Evolutionary conservation across 129 eudicot genomes (phyloP), one percentile per base, ranked within the genome.

Genomic region (Saposhnikovia divaricata): DNA sequence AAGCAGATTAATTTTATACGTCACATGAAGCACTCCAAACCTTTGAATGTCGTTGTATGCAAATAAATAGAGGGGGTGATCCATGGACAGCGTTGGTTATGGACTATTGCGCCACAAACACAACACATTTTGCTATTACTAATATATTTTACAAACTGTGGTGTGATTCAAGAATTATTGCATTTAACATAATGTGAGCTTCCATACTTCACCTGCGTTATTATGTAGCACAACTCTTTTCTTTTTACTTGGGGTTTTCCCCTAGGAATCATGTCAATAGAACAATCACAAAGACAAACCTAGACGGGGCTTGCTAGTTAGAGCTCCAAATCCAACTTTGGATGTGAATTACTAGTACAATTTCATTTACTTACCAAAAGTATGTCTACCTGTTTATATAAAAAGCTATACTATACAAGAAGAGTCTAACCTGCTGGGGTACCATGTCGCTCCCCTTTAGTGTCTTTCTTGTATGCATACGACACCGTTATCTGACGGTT

Each of bases 401-500:
- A 7, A 19, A 72, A 65, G n/a, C 74, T 27, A 34, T 14, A 46
- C 45, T 27, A 34, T 14, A 46, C 45, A 15, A 47, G 37, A 69
- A 68, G 86, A 69, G 39, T 40, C 87, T 84, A 55, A 90, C 98
- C 97, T 90, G 98, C 98, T 31, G 98, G 98, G 78, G 99, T 92
- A 74, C 99, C 99, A 85, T 95, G 99, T 48, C 99, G 93, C 88
- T 92, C 99, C 77, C 99, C 99, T 73, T 95, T 95, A 0, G 99
- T 95, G 82, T 95, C 99, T 88, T 95, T 95, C 91, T 95, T 95
- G 96, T 95, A 95, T 79, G 99, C 99, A 85, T 95, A 95, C 5
- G 99, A 90, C 42, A 96, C 99, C 27, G 99, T 92, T 78, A 96
- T 96, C 79, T 96, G 99, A 15, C 99, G 97, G 76, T 96, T 92